Evolutionary conservation across 306 rosid genomes (phyloP).

Genomic region (Trifolium pratense): DNA sequence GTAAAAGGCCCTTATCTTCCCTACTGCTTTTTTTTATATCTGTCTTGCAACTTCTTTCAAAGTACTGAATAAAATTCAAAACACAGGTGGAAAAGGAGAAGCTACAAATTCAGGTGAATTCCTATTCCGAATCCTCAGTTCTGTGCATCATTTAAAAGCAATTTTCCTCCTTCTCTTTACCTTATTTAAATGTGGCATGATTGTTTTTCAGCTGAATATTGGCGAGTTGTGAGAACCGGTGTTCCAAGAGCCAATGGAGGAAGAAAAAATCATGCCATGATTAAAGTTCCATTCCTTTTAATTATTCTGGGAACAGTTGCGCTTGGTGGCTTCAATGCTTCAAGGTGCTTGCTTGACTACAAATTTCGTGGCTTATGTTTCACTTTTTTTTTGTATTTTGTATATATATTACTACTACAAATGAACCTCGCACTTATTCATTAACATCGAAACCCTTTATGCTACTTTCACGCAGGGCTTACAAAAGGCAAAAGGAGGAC

Average conservation of each 20-base stretch:
- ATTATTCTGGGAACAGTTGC: constrained; percentile 68
- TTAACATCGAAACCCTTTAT: constrained; percentile 24
- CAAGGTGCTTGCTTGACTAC: constrained; percentile 56
- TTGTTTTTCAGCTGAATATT: constrained; percentile 52
- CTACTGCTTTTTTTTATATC: constrained; percentile 4
- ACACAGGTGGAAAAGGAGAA: constrained; percentile 58
- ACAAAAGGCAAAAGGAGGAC: constrained; percentile 65
- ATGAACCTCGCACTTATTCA: constrained; percentile 3
- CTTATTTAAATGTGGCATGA: constrained; percentile 19
- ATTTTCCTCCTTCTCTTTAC: constrained; percentile 1
- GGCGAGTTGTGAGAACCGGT: constrained; percentile 70
- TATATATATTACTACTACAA: not conserved
- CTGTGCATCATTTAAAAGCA: not conserved
- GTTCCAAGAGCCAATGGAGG: constrained; percentile 67
- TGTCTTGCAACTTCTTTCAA: constrained; percentile 1
- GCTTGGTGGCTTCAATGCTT: constrained; percentile 70
- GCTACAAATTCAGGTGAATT: constrained; percentile 58
- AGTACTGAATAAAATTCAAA: constrained; percentile 40
- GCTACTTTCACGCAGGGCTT: constrained; percentile 59
- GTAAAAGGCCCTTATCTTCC: constrained; percentile 35
- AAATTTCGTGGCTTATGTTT: constrained; percentile 10
- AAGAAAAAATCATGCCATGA: constrained; percentile 56
- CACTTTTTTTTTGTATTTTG: not conserved
- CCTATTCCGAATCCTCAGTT: constrained; percentile 9
- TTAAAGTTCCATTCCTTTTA: constrained; percentile 65